Evolutionary conservation across 352 stramenopile species (phyloP).

Genomic region (Globisporangium uncinulatum): DNA sequence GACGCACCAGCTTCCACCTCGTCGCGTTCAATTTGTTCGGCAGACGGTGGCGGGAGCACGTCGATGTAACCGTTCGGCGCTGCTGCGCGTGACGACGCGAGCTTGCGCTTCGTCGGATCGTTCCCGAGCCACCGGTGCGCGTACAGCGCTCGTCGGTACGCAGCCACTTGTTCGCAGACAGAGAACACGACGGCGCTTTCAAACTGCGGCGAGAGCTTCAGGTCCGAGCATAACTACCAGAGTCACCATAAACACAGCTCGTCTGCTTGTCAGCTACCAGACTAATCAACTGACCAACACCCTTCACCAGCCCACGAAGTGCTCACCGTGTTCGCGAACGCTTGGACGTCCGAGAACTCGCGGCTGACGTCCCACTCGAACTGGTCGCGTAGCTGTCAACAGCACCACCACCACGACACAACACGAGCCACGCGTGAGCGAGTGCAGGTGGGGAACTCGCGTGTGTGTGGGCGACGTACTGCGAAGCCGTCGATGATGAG

Average conservation of each 20-base stretch:
- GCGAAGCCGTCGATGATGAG: slow-evolving; percentile 60
- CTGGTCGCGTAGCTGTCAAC: slow-evolving; percentile 56
- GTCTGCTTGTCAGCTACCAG: neutral
- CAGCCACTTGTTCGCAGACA: slow-evolving; percentile 65
- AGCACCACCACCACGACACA: too few species aligned
- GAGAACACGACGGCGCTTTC: slow-evolving; percentile 65
- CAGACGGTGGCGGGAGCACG: slow-evolving; percentile 33
- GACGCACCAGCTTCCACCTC: slow-evolving; percentile 31
- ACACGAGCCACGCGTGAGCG: too few species aligned
- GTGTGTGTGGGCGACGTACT: slow-evolving; percentile 17
- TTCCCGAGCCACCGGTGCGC: slow-evolving; percentile 57
- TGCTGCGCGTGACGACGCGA: slow-evolving; percentile 13
- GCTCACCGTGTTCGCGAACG: slow-evolving; percentile 40
- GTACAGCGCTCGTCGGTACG: slow-evolving; percentile 49
- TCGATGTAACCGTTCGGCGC: slow-evolving; percentile 39
- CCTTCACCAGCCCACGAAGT: neutral
- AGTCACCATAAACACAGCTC: too few species aligned
- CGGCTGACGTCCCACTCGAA: slow-evolving; percentile 77
- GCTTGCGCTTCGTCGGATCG: slow-evolving; percentile 18
- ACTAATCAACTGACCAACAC: neutral
- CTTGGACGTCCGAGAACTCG: slow-evolving; percentile 34
- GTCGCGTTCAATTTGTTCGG: slow-evolving; percentile 42
- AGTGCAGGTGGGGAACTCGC: neutral
- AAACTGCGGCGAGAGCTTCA: slow-evolving; percentile 49
- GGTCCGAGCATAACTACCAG: slow-evolving; percentile 39